A percentile compares a stretch with the other conserved stretches of the same genome.
Evolutionary conservation across 176 grass and related monocot genomes (phyloP).

Genomic region (Rhipidocladum racemiflorum): DNA sequence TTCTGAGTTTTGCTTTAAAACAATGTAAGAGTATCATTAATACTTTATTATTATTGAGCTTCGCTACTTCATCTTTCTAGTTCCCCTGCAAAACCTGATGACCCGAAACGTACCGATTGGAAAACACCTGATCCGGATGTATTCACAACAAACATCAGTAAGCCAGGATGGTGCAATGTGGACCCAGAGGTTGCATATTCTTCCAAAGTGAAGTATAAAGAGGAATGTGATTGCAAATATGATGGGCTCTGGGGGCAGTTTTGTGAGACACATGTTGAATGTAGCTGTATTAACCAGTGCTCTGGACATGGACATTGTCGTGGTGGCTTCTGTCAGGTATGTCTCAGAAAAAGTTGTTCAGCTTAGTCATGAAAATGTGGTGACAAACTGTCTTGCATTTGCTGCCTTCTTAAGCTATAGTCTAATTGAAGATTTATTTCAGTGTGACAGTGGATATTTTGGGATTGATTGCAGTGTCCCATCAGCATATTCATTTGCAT

Average conservation of each 20-base stretch:
- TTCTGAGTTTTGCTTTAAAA: conserved; percentile 33
- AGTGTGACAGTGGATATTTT: conserved; percentile 93
- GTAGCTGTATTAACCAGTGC: conserved; percentile 89
- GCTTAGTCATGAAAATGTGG: not conserved
- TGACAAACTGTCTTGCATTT: conserved; percentile 1
- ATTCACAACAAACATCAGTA: conserved; percentile 75
- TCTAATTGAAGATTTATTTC: conserved; percentile 43
- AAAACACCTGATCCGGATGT: conserved; percentile 65
- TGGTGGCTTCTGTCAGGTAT: conserved; percentile 95
- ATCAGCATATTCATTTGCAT: conserved; percentile 51
- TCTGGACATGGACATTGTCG: conserved; percentile 78
- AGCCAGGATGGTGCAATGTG: conserved; percentile 91
- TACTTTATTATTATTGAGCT: conserved; percentile 30
- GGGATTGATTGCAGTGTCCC: conserved; percentile 96
- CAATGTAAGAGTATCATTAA: conserved; percentile 36
- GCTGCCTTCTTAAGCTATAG: conserved; percentile 21
- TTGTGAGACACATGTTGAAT: conserved; percentile 71
- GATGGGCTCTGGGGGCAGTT: conserved; percentile 72
- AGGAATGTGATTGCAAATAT: conserved; percentile 94
- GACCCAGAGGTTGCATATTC: conserved; percentile 77
- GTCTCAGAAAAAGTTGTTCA: not conserved
- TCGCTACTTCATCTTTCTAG: conserved; percentile 46
- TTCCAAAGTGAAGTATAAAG: conserved; percentile 72
- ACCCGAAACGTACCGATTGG: conserved; percentile 68
- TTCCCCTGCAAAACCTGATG: conserved; percentile 59